Base-by-base conservation (phyloP, 257 asterid genomes). In the Rhazya stricta region DNA sequence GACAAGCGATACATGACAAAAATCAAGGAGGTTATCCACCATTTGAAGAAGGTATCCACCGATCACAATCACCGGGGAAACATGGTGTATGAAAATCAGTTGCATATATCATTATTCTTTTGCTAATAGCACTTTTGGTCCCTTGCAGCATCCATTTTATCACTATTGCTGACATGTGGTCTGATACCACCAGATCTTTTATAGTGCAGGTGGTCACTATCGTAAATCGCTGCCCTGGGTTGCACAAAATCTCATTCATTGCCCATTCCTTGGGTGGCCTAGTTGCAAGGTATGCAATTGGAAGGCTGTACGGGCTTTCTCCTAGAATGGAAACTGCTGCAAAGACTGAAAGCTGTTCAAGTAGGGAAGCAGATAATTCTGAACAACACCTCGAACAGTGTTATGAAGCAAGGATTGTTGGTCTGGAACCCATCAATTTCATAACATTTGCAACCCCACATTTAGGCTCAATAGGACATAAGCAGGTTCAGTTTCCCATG, bases 251-350 rank as follows among this genome's bases (percentile, higher is more conserved):
- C 77, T 93, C 98, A 46, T 89, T 93, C 74, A 96, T 93, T 78
- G 92, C 97, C 82, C 98, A 93, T 82, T 93, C 98, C 39, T 86
- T 93, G 80, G 98, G 98, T 57, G 98, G 98, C 67, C 98, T 93
- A 75, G 97, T 93, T 76, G 90, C 98, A 75, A 84, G 98, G 30
- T 93, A 89, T 82, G 97, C 97, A 76, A 70, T 93, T 72, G 98
- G 97, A 76, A 86, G 96, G 76, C 67, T 93, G 76, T 86, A 83
- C 79, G 78, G 80, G 77, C 72, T 67, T 73, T 75, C 85, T 12
- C 62, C 73, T 37, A 80, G 43, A 81, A 69, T 60, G 8, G 85
- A 65, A 74, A 73, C 76, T 53, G 69, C 79, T 54, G 67, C 43
- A 71, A 71, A 37, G 78, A 73, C 82, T 73, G 80, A 79, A 53